These are phyloP conservation scores for Athelia psychrophila DNA, from an alignment of 1,284 basidiomycete genomes.

Conservation along the genomic window DNA sequence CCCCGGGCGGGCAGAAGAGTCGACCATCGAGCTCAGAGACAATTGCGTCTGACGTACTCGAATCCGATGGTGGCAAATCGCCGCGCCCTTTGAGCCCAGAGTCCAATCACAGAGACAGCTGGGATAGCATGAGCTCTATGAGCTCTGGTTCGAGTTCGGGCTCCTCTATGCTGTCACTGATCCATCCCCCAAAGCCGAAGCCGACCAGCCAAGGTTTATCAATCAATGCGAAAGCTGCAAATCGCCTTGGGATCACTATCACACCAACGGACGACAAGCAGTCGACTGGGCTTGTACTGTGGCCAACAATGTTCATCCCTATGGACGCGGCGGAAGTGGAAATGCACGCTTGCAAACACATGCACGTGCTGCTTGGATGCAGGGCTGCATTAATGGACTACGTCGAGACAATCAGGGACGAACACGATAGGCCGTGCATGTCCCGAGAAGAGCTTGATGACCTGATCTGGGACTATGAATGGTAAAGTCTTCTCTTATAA, in stretches of 20 bases:
- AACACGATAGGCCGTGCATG: constrained; percentile 35
- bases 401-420: constrained; percentile 37
- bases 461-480: constrained; percentile 65
- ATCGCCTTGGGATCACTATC: constrained; percentile 19
- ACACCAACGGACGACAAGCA: constrained; percentile 23
- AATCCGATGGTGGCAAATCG: neutral
- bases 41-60: neutral
- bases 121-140: neutral
- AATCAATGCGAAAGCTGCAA: constrained; percentile 7
- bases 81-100: too few relatives aligned
- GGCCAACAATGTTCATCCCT: constrained; percentile 56
- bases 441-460: constrained; percentile 47
- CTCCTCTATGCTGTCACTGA: too few relatives aligned
- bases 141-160: too few relatives aligned
- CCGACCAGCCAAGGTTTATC: neutral
- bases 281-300: constrained; percentile 51
- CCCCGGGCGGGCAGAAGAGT: neutral
- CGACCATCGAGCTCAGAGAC: neutral
- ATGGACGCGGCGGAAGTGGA: constrained; percentile 58
- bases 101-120: constrained; percentile 6
- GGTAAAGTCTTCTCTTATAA: constrained; percentile 37
- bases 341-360: constrained; percentile 64
- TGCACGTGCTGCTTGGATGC: constrained; percentile 61
- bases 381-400: constrained; percentile 54
- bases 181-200: too few relatives aligned